Evolutionary conservation across 2,329 filamentous ascomycete species (phyloP), one percentile per base, ranked within the genome.

Genomic region (Plenodomus lindquistii): DNA sequence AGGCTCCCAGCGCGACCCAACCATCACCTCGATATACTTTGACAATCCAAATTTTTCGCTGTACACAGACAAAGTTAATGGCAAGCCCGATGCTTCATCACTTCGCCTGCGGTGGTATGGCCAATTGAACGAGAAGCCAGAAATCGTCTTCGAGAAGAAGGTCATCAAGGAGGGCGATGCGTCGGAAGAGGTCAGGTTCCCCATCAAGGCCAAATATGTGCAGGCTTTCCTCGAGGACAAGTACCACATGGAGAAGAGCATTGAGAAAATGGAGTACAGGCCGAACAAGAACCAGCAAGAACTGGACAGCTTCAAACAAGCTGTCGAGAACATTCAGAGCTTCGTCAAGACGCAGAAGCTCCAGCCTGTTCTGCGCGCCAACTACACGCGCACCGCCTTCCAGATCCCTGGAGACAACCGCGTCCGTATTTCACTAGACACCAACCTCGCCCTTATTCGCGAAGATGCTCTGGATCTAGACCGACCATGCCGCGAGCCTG

Each of bases 21-120:
- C 89, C 42, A 89, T 97, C 59, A 97, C 92, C 15, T 97, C 93
- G 20, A 84, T 99, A 34, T 99, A 99, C 75, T 96, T 97, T 66
- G 94, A 99, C 73, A 96, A 86, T 69, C 80, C 84, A 35, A 85
- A 86, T 57, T 97, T 99, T 72, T 83, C 88, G 13, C 80, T 97
- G 9, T 99, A 97, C 74, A 84, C 84, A 13, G 83, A 87, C 63
- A 97, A 97, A 75, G 85, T 97, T 18, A 86, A 88, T 51, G 84
- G 86, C 54, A 80, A 86, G 51, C 79, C 84, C 1, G 85, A 91
- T 64, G 89, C 91, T 6, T 85, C 88, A 2, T 97, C 93, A 19
- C 74, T 99, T 41, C 85, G 94, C 8, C 79, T 97, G 51, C 83
- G 94, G 35, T 99, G 94, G 94, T 95, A 92, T 61, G 93, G 93